Conservation (phyloP, 2,329 filamentous ascomycete species). For the Penicillium frequentans region DNA sequence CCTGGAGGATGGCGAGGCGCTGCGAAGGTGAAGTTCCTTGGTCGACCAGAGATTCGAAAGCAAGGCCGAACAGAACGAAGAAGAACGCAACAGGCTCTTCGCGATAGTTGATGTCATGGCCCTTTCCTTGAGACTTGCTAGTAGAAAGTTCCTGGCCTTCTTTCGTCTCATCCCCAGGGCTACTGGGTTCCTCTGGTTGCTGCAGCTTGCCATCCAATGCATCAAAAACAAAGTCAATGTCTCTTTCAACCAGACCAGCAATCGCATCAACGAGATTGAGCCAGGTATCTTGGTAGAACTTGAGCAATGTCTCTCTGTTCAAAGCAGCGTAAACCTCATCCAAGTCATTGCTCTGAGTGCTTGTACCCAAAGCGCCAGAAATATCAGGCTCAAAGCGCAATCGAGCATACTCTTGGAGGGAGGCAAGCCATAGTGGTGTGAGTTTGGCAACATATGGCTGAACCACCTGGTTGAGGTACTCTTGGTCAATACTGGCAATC, state of each 20-base stretch:
- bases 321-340: constrained; percentile 94
- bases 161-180: constrained; percentile 12
- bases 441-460: constrained; percentile 86
- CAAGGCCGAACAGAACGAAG: constrained; percentile 94
- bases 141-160: constrained; percentile 17
- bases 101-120: constrained; percentile 89
- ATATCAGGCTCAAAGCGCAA: constrained; percentile 96
- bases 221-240: constrained; percentile 96
- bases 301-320: constrained; percentile 87
- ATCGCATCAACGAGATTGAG: constrained; percentile 95
- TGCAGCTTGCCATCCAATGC: constrained; percentile 80
- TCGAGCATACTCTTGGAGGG: constrained; percentile 87
- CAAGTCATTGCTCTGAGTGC: constrained; percentile 77
- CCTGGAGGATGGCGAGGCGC: constrained; percentile 82
- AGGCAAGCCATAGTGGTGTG: constrained; percentile 91
- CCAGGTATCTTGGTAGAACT: constrained; percentile 98
- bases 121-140: constrained; percentile 51
- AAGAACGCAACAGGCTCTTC: constrained; percentile 98
- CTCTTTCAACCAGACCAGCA: constrained; percentile 93
- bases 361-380: constrained; percentile 81
- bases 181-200: constrained; percentile 29
- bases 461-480: constrained; percentile 83
- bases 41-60: constrained; percentile 91
- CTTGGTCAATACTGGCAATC: constrained; percentile 89
- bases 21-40: constrained; percentile 73